Evolutionary conservation across 2,329 filamentous ascomycete genomes (phyloP), one percentile per base, ranked within the genome.

Genomic region (Xylaria hypoxylon): DNA sequence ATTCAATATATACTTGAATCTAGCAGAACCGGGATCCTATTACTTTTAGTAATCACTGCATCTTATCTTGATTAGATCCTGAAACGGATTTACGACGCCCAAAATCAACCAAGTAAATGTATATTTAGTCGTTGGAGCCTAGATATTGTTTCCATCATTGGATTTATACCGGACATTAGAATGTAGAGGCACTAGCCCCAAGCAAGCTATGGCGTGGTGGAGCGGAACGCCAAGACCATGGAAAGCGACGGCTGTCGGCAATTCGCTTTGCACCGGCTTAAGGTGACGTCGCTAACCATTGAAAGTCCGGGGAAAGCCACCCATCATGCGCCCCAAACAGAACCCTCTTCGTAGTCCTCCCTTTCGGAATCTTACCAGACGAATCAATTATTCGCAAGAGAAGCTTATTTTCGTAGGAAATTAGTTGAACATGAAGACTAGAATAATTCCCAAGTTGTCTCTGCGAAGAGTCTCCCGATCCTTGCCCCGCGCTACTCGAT

Each of bases 211-310:
- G n/a, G n/a, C n/a, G n/a, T 65, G 45, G 67, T 65, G 47, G 68
- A 55, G 44, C 40, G 19, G 10, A 56, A 33, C 59, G 66, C 66
- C 57, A 52, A 68, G 66, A 55, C 26, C 26, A 57, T 66, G 67
- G 65, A 59, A 57, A 68, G 53, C 53, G 28, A 52, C 72, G 71
- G 72, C 55, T 67, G 44, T 69, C 57, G 59, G 48, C 58, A 35
- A 31, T 62, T 74, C 74, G 74, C 73, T 76, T 76, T 75, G 63
- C 65, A 19, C 61, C 74, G 74, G 74, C 74, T 75, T 76, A 76
- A 71, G 17, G 69, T 75, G 72, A 74, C 70, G 70, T 74, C 69
- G 68, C 68, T 63, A 68, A 19, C 67, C 65, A 72, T 68, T 69
- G 66, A 68, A 65, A 64, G 59, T 70, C 60, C 62, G 68, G 66